These are phyloP conservation scores for Dictyostelium purpureum DNA, from an alignment of 78 protist species.

Conservation along the genomic window DNA sequence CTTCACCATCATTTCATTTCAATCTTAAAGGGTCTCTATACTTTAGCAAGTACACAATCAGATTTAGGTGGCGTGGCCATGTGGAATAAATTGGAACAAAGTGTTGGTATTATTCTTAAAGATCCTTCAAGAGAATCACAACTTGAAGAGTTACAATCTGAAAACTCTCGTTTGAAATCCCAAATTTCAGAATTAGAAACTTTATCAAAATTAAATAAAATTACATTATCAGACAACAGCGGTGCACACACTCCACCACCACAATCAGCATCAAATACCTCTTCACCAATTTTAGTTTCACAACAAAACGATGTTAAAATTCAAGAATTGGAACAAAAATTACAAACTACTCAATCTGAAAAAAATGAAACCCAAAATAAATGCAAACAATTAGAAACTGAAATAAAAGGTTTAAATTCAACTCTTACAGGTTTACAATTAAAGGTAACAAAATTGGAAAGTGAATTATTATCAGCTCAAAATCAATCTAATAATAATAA, in stretches of 20 bases:
- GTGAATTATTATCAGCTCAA: neutral
- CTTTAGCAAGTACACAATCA: constrained; percentile 47
- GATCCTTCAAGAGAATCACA: constrained; percentile 47
- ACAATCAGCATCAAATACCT: neutral
- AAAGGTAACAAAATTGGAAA: constrained; percentile 3
- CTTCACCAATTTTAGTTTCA: neutral
- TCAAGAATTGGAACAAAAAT: constrained; percentile 19
- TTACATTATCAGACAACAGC: neutral
- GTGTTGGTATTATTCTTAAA: constrained; percentile 12
- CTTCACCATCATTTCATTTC: constrained; percentile 65
- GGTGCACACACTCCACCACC: neutral
- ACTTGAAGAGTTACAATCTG: neutral
- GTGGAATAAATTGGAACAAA: constrained; percentile 53
- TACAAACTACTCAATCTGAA: neutral
- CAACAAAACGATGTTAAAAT: neutral
- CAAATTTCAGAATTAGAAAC: neutral
- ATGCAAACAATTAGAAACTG: neutral
- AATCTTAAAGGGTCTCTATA: constrained; percentile 36
- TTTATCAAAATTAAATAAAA: neutral
- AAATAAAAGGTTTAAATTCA: constrained; percentile 4
- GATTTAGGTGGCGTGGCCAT: constrained; percentile 55
- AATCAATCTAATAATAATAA: no score
- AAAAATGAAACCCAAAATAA: neutral
- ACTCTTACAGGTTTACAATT: constrained; percentile 4
- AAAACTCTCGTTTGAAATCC: neutral